phyloP scores from a whole-genome alignment of 768 basidiomycete species.

The Trametes cubensis region DNA sequence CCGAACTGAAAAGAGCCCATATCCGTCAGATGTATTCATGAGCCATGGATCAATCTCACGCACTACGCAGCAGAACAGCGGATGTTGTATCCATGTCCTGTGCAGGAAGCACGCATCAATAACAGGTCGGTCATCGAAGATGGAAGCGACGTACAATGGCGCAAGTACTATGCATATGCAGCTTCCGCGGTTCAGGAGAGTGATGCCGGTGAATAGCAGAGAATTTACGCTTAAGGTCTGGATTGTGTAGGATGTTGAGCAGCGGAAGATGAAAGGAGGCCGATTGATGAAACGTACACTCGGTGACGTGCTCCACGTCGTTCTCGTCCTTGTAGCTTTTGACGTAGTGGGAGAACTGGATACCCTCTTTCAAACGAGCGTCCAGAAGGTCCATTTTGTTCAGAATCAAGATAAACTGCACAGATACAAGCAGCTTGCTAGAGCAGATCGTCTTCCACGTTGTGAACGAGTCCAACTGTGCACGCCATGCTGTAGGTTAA shows the following conservation, averaged over 20 bases:
- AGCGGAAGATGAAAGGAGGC: neutral
- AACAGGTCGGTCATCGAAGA: neutral
- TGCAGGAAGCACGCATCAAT: neutral
- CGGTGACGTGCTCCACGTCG: constrained; percentile 51
- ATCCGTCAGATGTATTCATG: too few relatives aligned
- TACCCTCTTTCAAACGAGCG: constrained; percentile 51
- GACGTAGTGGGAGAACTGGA: constrained; percentile 57
- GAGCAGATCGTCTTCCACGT: constrained; percentile 64
- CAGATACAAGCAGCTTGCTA: constrained; percentile 54
- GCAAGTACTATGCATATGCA: constrained; percentile 60
- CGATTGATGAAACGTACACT: constrained; percentile 45
- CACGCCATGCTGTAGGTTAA: neutral
- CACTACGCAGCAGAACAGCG: constrained; percentile 50
- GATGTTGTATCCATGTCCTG: constrained; percentile 53
- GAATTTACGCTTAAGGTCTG: constrained; percentile 58
- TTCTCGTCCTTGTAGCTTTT: constrained; percentile 58
- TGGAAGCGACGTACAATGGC: constrained; percentile 50
- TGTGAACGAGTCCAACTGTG: constrained; percentile 56
- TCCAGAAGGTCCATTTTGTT: constrained; percentile 67
- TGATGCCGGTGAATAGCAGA: constrained; percentile 51
- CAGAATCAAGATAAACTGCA: constrained; percentile 61
- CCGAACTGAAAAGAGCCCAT: constrained; percentile 25
- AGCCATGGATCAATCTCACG: too few relatives aligned
- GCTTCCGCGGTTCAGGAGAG: constrained; percentile 48
- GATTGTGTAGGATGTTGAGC: neutral